These are phyloP conservation scores for Fibroporia radiculosa DNA, from an alignment of 768 basidiomycete genomes.

Conservation along the genomic window DNA sequence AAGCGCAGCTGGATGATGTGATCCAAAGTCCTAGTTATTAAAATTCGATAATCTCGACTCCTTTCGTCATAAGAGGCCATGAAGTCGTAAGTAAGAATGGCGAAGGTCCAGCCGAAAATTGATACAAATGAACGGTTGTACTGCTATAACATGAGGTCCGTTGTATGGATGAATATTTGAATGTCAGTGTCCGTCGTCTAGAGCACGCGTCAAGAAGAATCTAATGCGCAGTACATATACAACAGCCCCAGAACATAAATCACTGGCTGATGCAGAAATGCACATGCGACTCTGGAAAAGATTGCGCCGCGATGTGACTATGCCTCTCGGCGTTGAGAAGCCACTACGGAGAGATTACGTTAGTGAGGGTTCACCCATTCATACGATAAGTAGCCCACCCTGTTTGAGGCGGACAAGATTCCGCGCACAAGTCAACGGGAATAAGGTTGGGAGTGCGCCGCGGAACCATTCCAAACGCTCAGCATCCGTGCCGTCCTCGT, in stretches of 20 bases:
- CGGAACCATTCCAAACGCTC: neutral
- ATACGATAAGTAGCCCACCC: neutral
- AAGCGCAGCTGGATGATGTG: too few species aligned
- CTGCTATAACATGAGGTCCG: too few species aligned
- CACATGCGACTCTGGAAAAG: neutral
- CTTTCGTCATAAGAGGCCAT: too few species aligned
- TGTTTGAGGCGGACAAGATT: neutral
- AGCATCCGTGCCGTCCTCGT: neutral
- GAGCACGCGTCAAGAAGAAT: too few species aligned
- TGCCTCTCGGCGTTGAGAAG: neutral
- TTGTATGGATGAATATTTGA: too few species aligned
- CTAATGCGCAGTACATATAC: too few species aligned
- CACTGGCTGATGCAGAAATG: neutral
- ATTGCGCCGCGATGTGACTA: neutral
- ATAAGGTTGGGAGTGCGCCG: neutral
- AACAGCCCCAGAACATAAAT: neutral
- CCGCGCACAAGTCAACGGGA: neutral
- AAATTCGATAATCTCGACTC: too few species aligned
- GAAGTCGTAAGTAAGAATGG: too few species aligned
- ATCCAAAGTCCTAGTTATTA: too few species aligned
- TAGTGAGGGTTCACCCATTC: neutral
- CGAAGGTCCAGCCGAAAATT: too few species aligned
- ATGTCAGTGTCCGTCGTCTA: too few species aligned
- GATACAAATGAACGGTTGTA: too few species aligned
- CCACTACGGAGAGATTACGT: neutral